Conservation (phyloP, 2,329 filamentous ascomycete species). For the Pseudopithomyces maydicus region DNA sequence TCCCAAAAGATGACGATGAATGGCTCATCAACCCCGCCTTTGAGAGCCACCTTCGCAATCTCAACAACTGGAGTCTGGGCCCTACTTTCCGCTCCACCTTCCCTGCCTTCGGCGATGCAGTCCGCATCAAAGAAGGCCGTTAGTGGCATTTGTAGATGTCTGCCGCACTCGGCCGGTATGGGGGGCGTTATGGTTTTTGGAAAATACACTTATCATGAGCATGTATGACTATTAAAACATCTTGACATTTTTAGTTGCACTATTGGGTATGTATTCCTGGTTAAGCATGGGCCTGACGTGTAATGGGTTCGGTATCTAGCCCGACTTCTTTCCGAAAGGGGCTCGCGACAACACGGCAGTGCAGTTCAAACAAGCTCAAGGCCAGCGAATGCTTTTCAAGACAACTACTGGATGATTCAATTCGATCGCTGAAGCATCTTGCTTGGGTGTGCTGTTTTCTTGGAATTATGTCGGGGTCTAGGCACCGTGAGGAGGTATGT, state of each 20-base stretch:
- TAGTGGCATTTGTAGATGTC: constrained; percentile 17
- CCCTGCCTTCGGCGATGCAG: constrained; percentile 55
- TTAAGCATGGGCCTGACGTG: not conserved
- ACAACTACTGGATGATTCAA: too few relatives aligned
- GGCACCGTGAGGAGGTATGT: not conserved
- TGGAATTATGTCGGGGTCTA: not conserved
- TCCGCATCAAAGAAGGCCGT: constrained; percentile 39
- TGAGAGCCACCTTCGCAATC: constrained; percentile 74
- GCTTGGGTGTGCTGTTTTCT: too few relatives aligned
- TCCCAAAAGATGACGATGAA: constrained; percentile 57
- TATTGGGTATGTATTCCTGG: not conserved
- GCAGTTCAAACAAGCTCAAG: not conserved
- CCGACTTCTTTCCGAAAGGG: not conserved
- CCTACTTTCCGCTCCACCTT: constrained; percentile 69
- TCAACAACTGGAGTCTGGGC: constrained; percentile 84
- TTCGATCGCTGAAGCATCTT: too few relatives aligned
- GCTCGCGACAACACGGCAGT: not conserved
- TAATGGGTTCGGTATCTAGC: not conserved
- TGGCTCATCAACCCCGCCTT: constrained; percentile 86
- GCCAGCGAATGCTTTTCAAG: not conserved
- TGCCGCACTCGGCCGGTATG: constrained; percentile 2
- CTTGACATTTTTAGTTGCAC: not conserved
- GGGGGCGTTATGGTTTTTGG: not conserved
- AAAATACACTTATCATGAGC: not conserved
- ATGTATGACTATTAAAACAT: constrained; percentile 4